Evolutionary conservation across 495 filamentous ascomycete genomes (phyloP), one percentile per base, ranked within the genome.

Genomic region (Astrothelium subdiscretum): DNA sequence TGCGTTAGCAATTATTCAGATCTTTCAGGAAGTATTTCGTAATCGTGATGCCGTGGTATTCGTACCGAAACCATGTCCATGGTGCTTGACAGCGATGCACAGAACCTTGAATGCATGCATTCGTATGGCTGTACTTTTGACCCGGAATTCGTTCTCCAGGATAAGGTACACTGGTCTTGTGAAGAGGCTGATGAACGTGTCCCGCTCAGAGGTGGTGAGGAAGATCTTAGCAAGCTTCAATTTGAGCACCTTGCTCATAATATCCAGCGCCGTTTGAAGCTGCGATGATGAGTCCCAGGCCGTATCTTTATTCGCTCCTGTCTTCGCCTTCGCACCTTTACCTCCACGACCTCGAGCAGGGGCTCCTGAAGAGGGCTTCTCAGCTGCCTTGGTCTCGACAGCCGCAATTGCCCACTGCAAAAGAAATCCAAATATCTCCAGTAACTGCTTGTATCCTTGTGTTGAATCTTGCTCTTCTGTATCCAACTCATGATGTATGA

Each of bases 71-170:
- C 86, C 94, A 73, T 99, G 94, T 2, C 95, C 94, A 73, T 99
- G 95, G 71, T 99, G 94, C 75, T 99, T 99, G 48, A 97, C 86
- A 32, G 94, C 92, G 60, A 97, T 90, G 70, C 95, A 97, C 3
- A 97, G 80, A 24, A 97, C 92, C 73, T 95, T 96, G 77, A 97
- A 97, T 38, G 88, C 84, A 75, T 97, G 90, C 95, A 97, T 97
- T 58, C 91, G 84, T 62, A 97, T 88, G 15, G 88, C 78, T 44
- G 89, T 95, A 68, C 81, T 90, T 78, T 97, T 99, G 57, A 92
- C 88, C 59, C 95, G 82, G 72, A 90, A 85, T 71, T 99, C 94
- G 74, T 86, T 97, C 75, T 97, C 94, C 26, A 99, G 78, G 27
- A 99, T 81, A 71, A 96, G 80, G 71, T 97, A 97, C 2, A 94